Conservation (phyloP, 2,329 filamentous ascomycete species). For the Aureobasidium sp. region DNA sequence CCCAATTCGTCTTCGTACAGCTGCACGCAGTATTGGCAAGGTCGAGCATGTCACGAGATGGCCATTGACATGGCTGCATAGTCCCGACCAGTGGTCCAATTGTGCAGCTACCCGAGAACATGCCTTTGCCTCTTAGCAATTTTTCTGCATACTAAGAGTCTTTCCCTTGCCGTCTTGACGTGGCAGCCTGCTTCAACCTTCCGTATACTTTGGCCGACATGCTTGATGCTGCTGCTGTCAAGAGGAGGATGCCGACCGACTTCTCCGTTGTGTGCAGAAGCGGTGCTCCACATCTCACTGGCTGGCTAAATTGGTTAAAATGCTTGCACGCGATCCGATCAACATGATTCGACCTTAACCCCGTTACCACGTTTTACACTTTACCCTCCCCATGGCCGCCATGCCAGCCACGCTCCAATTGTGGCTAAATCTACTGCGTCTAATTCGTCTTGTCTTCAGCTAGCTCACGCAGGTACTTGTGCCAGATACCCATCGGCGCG, state of each 20-base stretch:
- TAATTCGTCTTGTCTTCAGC: neutral
- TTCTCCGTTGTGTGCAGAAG: neutral
- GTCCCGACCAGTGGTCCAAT: neutral
- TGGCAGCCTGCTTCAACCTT: conserved; percentile 1
- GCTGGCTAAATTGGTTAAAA: conserved; percentile 14
- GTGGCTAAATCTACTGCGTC: conserved; percentile 6
- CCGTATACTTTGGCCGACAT: neutral
- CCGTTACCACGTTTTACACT: neutral
- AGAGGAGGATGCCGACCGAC: neutral
- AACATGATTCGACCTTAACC: conserved; percentile 1
- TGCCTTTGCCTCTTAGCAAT: neutral
- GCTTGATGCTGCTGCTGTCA: neutral
- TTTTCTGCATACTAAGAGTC: neutral
- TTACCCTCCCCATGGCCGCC: conserved; percentile 6
- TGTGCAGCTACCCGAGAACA: neutral
- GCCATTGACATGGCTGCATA: neutral
- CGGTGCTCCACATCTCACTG: neutral
- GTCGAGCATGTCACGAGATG: neutral
- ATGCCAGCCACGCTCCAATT: conserved; percentile 7
- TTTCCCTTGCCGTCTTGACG: neutral
- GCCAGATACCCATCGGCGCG: conserved; percentile 1
- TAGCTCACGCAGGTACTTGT: conserved; percentile 11
- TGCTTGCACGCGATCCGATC: conserved; percentile 1
- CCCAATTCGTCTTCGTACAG: neutral
- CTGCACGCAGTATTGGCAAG: neutral